phyloP scores from a whole-genome alignment of 768 basidiomycete species.

The Psilocybe azurescens region DNA sequence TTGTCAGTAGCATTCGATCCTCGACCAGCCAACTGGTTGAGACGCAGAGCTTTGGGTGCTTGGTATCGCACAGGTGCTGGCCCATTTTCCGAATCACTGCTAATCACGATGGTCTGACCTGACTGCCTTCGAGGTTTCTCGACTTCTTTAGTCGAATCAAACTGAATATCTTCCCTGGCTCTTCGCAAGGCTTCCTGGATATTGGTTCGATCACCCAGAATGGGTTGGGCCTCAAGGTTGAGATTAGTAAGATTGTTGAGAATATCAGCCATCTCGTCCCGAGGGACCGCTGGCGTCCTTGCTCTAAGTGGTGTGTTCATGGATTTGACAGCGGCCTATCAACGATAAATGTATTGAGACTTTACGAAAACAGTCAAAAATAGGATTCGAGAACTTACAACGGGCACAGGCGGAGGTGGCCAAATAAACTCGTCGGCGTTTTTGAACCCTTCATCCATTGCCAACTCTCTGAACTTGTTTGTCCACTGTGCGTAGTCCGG shows the following conservation, averaged over 20 bases:
- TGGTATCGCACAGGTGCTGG: conserved; percentile 22
- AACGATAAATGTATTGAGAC: neutral
- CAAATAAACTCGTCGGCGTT: conserved; percentile 69
- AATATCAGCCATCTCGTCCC: conserved; percentile 57
- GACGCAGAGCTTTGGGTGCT: conserved; percentile 55
- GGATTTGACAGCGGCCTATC: conserved; percentile 30
- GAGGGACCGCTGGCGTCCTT: conserved; percentile 38
- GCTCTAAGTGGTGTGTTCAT: conserved; percentile 41
- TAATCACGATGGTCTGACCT: conserved; percentile 52
- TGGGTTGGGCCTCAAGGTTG: conserved; percentile 54
- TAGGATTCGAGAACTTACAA: conserved; percentile 23
- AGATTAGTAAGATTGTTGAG: conserved; percentile 66
- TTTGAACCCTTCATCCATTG: conserved; percentile 60
- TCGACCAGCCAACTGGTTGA: conserved; percentile 51
- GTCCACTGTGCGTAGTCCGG: conserved; percentile 75
- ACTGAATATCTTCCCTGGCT: conserved; percentile 35
- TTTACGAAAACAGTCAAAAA: conserved; percentile 4
- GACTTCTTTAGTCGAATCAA: conserved; percentile 23
- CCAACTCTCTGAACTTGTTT: conserved; percentile 68
- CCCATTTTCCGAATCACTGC: conserved; percentile 42
- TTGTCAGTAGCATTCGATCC: conserved; percentile 59
- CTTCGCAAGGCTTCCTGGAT: conserved; percentile 42
- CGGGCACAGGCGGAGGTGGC: conserved; percentile 59
- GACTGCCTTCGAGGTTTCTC: conserved; percentile 7
- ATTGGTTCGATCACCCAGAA: conserved; percentile 58